Conservation (phyloP, 176 grass and related monocot genomes). For the Themeda triandra region DNA sequence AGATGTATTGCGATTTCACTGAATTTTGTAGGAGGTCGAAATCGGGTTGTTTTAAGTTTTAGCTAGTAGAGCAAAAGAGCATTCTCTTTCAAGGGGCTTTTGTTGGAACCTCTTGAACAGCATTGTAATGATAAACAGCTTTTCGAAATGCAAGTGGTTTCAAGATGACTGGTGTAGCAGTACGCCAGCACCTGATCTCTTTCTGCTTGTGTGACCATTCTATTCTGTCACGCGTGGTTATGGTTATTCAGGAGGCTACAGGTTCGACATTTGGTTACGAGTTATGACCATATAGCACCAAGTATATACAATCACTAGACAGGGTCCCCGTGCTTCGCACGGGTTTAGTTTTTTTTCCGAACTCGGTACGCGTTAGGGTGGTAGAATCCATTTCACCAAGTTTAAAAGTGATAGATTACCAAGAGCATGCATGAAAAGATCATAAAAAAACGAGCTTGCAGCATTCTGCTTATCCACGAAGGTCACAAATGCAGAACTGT, state of each 20-base stretch:
- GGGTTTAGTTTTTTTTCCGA: too few species aligned
- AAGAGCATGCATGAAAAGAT: not conserved
- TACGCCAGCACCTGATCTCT: not conserved
- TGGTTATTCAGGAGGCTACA: not conserved
- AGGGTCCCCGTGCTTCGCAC: too few species aligned
- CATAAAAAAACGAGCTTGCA: not conserved
- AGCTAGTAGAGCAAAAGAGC: conserved; percentile 4
- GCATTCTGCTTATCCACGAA: not conserved
- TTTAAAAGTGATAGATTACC: too few species aligned
- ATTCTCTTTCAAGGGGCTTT: conserved; percentile 29
- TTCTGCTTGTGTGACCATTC: not conserved
- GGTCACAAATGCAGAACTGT: not conserved
- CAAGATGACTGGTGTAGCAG: not conserved
- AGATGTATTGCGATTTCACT: not conserved
- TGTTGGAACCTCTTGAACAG: conserved; percentile 23
- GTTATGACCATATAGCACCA: not conserved
- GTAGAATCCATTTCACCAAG: too few species aligned
- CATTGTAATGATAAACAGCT: not conserved
- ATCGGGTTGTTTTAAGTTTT: conserved; percentile 1
- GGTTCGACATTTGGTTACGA: not conserved
- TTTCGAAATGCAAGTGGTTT: not conserved
- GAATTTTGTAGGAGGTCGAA: not conserved
- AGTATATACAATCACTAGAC: not conserved
- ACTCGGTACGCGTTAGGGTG: too few species aligned
- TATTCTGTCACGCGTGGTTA: not conserved